Evolutionary conservation across 2,329 filamentous ascomycete genomes (phyloP).

Genomic region (Macroventuria anomochaeta): DNA sequence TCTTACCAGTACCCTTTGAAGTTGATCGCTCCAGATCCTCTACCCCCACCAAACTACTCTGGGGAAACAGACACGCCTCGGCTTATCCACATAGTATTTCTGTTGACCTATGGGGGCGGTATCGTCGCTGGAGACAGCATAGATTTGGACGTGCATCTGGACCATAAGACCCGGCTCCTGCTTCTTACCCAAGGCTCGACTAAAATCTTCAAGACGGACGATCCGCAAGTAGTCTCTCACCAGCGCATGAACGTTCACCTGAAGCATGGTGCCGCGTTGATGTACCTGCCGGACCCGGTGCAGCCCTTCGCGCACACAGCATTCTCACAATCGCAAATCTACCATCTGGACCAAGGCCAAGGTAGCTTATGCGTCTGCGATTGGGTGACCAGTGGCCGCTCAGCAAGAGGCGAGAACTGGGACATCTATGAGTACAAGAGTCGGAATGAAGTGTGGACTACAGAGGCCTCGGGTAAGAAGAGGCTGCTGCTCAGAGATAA

Average conservation of each 20-base stretch:
- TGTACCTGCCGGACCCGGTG: conserved; percentile 85
- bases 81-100: conserved; percentile 78
- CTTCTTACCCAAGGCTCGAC: conserved; percentile 77
- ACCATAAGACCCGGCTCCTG: conserved; percentile 68
- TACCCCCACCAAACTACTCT: conserved; percentile 59
- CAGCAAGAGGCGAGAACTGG: conserved; percentile 88
- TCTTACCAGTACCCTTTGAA: conserved; percentile 95
- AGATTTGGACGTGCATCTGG: conserved; percentile 72
- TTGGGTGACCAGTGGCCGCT: conserved; percentile 91
- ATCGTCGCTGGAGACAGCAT: conserved; percentile 88
- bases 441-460: conserved; percentile 83
- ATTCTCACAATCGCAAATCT: conserved; percentile 84
- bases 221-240: conserved; percentile 53
- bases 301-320: conserved; percentile 86
- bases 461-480: conserved; percentile 46
- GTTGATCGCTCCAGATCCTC: conserved; percentile 79
- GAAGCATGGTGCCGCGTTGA: conserved; percentile 58
- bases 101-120: conserved; percentile 93
- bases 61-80: conserved; percentile 31
- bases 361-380: conserved; percentile 79
- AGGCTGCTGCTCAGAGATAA: conserved; percentile 85
- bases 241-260: conserved; percentile 60
- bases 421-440: conserved; percentile 79
- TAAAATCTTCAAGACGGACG: conserved; percentile 87
- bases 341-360: conserved; percentile 62